phyloP scores from a whole-genome alignment of 1,284 basidiomycete genomes.

The Tylopilus orsonianus region DNA sequence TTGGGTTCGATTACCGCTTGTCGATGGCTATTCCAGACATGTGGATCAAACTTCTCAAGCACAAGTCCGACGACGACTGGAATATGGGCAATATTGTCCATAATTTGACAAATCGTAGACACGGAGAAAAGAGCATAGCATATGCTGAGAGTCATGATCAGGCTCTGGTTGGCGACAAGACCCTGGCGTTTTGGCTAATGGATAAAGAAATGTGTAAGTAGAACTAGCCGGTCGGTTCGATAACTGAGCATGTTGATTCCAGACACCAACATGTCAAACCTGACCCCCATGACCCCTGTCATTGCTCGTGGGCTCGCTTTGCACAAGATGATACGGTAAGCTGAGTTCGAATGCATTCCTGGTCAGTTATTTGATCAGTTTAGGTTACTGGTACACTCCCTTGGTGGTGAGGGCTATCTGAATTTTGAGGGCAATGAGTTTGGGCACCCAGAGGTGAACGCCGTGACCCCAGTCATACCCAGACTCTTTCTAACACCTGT shows the following conservation, averaged over 20 bases:
- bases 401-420: constrained; percentile 96
- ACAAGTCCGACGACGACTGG: constrained; percentile 88
- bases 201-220: constrained; percentile 96
- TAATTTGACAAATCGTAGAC: constrained; percentile 87
- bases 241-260: constrained; percentile 41
- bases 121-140: constrained; percentile 89
- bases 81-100: constrained; percentile 85
- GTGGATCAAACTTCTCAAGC: constrained; percentile 99
- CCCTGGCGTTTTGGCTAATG: constrained; percentile 98
- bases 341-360: background rate
- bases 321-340: constrained; percentile 97
- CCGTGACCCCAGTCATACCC: background rate
- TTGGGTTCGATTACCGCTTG: constrained; percentile 97
- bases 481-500: constrained; percentile 2
- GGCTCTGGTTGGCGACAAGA: constrained; percentile 97
- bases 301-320: constrained; percentile 89
- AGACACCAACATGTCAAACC: constrained; percentile 94
- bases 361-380: constrained; percentile 3
- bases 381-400: constrained; percentile 85
- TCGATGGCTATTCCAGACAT: constrained; percentile 99
- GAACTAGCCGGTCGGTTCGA: constrained; percentile 17
- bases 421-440: constrained; percentile 99
- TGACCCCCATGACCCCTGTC: constrained; percentile 82
- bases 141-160: constrained; percentile 98
- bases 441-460: constrained; percentile 86